Base-by-base conservation (phyloP, 1,284 basidiomycete species). In the Lignosus rhinocerotis region DNA sequence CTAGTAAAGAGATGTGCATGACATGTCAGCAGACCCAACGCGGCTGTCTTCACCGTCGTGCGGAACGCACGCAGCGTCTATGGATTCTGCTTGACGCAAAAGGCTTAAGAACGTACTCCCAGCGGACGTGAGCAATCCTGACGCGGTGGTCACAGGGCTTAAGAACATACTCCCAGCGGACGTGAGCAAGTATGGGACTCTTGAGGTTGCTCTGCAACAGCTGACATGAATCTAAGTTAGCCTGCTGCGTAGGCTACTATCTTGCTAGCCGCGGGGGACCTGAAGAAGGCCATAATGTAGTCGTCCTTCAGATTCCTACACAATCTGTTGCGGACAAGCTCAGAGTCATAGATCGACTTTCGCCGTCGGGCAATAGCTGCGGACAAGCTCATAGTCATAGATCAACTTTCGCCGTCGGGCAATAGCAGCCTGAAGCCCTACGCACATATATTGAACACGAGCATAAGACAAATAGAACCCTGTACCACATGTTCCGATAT, bases 241-340 rank as follows among this genome's bases (percentile, higher is more conserved):
- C 33, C 12, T 53, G 14, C 10, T 33, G 10, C 43, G 38, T n/a
- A 25, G 12, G 30, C 47, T 3, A 16, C 36, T 38, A 3, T 38
- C 4, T n/a, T n/a, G n/a, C n/a, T n/a, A n/a, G n/a, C n/a, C n/a
- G 36, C 36, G 11, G 36, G 16, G 21, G 45, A 10, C 0, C 14
- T 39, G 21, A 12, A 34, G 32, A 21, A 32, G n/a, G 14, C 21
- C n/a, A 47, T 46, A 16, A 31, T 39, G 31, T 65, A 57, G 31
- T 36, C 12, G 9, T 6, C 19, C 60, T 42, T 71, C 63, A 74
- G 14, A 70, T 68, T 0, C 69, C 75, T 0, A 64, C 68, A 56
- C 51, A 69, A 53, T 74, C 73, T 8, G 73, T 74, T 33, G 63
- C 39, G 42, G 42, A 60, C 61, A 66, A 71, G 62, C 58, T 75